Percentiles rank a stretch among this genome's conserved stretches.
Conservation (phyloP, 2,329 filamentous ascomycete genomes). For the Sclerotinia glacialis region DNA sequence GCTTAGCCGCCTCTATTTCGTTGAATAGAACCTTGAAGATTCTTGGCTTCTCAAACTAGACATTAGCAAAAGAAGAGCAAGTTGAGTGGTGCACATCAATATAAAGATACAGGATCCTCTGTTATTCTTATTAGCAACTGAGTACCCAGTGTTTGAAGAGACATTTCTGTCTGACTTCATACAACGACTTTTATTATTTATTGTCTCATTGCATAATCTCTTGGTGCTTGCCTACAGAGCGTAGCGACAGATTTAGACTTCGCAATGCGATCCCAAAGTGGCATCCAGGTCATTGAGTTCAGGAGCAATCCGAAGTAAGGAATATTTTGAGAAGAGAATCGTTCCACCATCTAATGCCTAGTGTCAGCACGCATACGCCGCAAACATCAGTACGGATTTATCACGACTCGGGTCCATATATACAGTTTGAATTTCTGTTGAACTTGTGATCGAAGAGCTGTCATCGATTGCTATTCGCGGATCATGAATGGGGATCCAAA, state of each 20-base stretch:
- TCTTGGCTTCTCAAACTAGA: background rate
- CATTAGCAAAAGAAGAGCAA: background rate
- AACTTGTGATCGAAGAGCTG: background rate
- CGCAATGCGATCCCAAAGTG: background rate
- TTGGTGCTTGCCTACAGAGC: background rate
- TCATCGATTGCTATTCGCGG: background rate
- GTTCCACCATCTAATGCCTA: background rate
- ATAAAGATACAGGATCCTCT: background rate
- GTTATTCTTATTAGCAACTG: background rate
- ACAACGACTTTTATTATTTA: background rate
- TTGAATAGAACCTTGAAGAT: background rate
- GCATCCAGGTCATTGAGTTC: background rate
- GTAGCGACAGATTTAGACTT: background rate
- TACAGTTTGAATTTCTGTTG: background rate
- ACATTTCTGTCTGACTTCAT: background rate
- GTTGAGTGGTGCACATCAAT: background rate
- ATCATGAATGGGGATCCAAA: background rate
- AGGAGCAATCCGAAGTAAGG: background rate
- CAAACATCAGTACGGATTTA: background rate
- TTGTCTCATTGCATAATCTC: background rate
- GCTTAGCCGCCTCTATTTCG: too few species aligned
- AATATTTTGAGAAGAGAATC: background rate
- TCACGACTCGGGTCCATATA: constrained; percentile 5
- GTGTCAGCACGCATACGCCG: background rate
- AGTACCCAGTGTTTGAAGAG: background rate